These are phyloP conservation scores for Erysimum cheiri DNA, from an alignment of 441 rosid species.

Conservation along the genomic window DNA sequence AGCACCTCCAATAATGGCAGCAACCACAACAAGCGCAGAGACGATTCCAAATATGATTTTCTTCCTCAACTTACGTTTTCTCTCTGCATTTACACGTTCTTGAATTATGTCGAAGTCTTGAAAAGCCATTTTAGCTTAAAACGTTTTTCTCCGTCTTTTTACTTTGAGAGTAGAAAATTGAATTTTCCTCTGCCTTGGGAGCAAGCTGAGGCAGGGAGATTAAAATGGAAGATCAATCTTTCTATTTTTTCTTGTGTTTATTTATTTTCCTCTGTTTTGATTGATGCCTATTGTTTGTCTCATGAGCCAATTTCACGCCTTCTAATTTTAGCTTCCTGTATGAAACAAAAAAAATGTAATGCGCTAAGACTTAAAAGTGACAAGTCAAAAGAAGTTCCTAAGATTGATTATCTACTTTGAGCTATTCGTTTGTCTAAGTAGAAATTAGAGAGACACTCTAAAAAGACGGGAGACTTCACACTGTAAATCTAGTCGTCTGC, in stretches of 20 bases:
- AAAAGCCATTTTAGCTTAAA: constrained; percentile 58
- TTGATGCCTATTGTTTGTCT: constrained; percentile 32
- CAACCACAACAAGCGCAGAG: constrained; percentile 45
- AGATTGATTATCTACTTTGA: not conserved
- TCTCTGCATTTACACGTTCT: constrained; percentile 66
- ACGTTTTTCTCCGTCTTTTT: constrained; percentile 3
- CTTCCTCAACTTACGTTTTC: constrained; percentile 58
- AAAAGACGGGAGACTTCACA: not conserved
- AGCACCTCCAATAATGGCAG: constrained; percentile 47
- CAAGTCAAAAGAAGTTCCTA: not conserved
- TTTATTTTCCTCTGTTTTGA: constrained; percentile 11
- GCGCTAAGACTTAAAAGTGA: not conserved
- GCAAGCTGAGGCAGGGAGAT: constrained; percentile 68
- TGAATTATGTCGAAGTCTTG: constrained; percentile 81
- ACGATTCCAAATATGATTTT: constrained; percentile 49
- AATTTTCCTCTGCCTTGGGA: constrained; percentile 67
- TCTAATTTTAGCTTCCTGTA: constrained; percentile 36
- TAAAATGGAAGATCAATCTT: constrained; percentile 7
- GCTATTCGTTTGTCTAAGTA: not conserved
- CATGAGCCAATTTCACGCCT: constrained; percentile 20
- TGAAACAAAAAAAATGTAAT: not conserved
- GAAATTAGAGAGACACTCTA: not conserved
- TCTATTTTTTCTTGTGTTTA: constrained; percentile 16
- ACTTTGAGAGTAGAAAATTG: constrained; percentile 41
- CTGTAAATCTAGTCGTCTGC: not conserved